phyloP scores from a whole-genome alignment of 345 rosid genomes.

The Syzygium jambos region DNA sequence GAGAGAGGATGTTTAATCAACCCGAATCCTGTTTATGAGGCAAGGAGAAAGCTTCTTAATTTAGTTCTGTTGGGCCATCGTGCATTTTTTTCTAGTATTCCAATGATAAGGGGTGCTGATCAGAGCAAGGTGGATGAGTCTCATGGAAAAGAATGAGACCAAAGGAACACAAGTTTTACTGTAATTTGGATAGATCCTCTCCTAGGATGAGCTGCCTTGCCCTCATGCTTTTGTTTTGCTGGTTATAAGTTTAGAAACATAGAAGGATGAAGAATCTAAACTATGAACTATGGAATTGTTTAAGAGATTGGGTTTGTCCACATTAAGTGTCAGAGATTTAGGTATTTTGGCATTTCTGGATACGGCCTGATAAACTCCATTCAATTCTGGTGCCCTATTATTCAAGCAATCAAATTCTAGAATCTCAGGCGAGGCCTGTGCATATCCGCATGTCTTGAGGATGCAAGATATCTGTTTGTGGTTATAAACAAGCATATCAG shows the following conservation, averaged over 20 bases:
- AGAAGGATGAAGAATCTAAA: background rate
- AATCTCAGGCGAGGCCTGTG: background rate
- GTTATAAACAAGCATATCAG: background rate
- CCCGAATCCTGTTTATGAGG: constrained; percentile 62
- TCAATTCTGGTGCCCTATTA: background rate
- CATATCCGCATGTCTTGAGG: background rate
- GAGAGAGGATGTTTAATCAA: constrained; percentile 58
- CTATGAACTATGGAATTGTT: background rate
- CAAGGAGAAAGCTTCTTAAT: constrained; percentile 74
- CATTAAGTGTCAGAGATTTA: background rate
- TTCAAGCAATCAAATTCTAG: background rate
- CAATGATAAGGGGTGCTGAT: constrained; percentile 5
- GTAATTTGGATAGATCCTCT: background rate
- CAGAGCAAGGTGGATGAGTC: background rate
- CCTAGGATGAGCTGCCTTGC: background rate
- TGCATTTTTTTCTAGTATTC: constrained; percentile 17
- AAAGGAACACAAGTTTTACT: background rate
- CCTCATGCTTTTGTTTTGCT: background rate
- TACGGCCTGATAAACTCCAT: background rate
- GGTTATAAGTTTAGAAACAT: background rate
- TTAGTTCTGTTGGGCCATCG: constrained; percentile 70
- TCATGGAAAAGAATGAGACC: background rate
- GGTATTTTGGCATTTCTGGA: background rate
- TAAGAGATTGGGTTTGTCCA: background rate
- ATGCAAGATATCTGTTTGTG: background rate